Base-by-base conservation (phyloP, 371 early-diverging fungal genomes). In the Mucor plumbeus region DNA sequence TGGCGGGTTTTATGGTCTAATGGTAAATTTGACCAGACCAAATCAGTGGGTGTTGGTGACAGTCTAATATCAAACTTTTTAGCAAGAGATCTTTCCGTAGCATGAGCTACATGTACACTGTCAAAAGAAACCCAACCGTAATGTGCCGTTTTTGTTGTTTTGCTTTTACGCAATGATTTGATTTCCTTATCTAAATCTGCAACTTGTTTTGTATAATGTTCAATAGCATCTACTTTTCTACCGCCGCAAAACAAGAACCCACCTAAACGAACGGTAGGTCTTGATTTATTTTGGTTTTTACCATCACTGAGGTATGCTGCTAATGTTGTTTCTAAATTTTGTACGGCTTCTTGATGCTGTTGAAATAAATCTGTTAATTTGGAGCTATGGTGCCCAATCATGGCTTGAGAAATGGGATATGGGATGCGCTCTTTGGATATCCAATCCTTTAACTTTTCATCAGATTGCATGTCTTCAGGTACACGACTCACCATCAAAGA, bases 21-120 rank as follows among this genome's bases (percentile, higher is more conserved):
- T 17, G 88, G 87, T 53, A 91, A 79, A 69, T 94, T 94, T 33
- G 87, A 79, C 96, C 96, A 95, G 41, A 94, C 85, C 36, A 95
- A 80, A 72, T 94, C 91, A 38, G 86, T 80, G 43, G 94, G 91
- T 14, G 87, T 78, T n/a, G 96, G 94, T 17, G 91, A 85, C 7
- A 88, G 69, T 19, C 82, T 80, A 13, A 89, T 72, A 7, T 69
- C 53, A 14, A 74, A 64, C 33, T 70, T 34, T 11, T 62, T 48
- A 3, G 56, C 53, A 7, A 81, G 47, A 0, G 70, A 56, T 13
- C 64, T 68, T 40, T 73, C 67, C 8, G 75, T 67, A 7, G 71
- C 66, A 67, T 92, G 93, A 4, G 94, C 91, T 35, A 78, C 81
- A 13, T 80, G 75, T 64, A 91, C 87, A 14, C 79, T 82, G 26